Base-by-base conservation (phyloP, 2,329 filamentous ascomycete genomes). In the Diplocarpon rosae region DNA sequence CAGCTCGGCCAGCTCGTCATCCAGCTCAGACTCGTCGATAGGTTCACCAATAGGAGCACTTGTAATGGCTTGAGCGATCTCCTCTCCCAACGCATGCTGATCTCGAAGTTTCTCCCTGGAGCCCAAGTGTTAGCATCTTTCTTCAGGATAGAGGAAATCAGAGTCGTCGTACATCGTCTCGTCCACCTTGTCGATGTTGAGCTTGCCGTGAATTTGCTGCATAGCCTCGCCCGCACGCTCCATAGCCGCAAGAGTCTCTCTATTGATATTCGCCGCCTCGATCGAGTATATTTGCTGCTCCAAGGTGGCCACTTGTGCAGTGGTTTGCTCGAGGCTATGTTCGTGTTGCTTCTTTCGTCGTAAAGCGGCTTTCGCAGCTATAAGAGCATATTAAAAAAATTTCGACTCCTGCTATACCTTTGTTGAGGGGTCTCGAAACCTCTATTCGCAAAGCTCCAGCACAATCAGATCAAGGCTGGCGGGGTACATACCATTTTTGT, bases 231-330 rank as follows among this genome's bases (percentile, higher is more conserved):
- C 80, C 10, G 92, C 90, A 62, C 82, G 82, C 76, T 94, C 83
- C 88, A 98, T 95, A 7, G 89, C 90, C 55, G 83, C 77, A 53
- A 96, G 72, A 11, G 92, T 98, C 72, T 95, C 89, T 68, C 90
- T 82, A 73, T 98, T 98, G 71, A 98, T 95, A 65, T 96, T 98
- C 50, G 92, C 92, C 38, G 89, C 87, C 67, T 98, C 92, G 70
- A 98, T 96, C 48, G 85, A 83, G 65, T 92, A 92, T 62, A 96
- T 93, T 65, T 98, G 88, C 62, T 89, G 84, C 65, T 98, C 92
- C 36, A 98, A 73, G 16, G 92, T 94, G 58, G 80, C 78, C 61
- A 96, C 93, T 68, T 96, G 90, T 28, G 83, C 78, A 48, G 78
- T 75, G 1, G 90, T 96, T 68, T 95, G 89, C 55, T 95, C 87